Base-by-base conservation (phyloP, 129 eudicot species). In the Logfia minima region DNA sequence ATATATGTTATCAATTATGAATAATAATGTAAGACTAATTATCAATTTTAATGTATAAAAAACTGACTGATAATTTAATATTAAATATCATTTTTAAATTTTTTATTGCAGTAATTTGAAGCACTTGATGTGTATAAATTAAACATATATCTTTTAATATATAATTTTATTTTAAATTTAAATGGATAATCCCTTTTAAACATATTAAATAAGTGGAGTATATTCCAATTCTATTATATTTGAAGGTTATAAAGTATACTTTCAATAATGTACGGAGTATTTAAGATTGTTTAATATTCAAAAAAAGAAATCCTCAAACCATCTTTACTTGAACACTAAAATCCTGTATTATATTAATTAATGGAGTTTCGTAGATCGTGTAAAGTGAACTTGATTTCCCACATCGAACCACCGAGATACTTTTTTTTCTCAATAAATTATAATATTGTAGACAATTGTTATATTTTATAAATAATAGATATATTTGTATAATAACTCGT, bases 371-470 rank as follows among this genome's bases (percentile, higher is more conserved):
- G 23, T 69, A 18, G 68, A 41, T 35, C 9, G 8, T 6, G 63
- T 59, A 70, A 59, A 77, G 22, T 58, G 75, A 51, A 66, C 72
- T 63, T 63, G 83, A 63, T 24, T 32, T 71, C 66, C 78, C 77
- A 62, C 37, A 23, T 61, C 1, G 26, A 24, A 24, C 26, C 26
- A 24, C 26, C 0, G 0, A 24, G 64, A 35, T 51, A 29, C 52
- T 64, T 64, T 8, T 64, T 8, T 24, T 13, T 8, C 21, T 19
- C 56, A 60, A 41, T 6, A 1, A 55, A 35, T 52, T 7, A 31
- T 62, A 34, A 10, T 58, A 48, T 17, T 53, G 10, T 10, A n/a
- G 29, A 19, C 3, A 56, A 0, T 56, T 5, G 1, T 53, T 19
- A 56, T 18, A 11, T 45, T 43, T 1, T 10, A 45, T 10, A 10